Conservation (phyloP, 2,329 filamentous ascomycete genomes). For the Boeremia lycopersici region DNA sequence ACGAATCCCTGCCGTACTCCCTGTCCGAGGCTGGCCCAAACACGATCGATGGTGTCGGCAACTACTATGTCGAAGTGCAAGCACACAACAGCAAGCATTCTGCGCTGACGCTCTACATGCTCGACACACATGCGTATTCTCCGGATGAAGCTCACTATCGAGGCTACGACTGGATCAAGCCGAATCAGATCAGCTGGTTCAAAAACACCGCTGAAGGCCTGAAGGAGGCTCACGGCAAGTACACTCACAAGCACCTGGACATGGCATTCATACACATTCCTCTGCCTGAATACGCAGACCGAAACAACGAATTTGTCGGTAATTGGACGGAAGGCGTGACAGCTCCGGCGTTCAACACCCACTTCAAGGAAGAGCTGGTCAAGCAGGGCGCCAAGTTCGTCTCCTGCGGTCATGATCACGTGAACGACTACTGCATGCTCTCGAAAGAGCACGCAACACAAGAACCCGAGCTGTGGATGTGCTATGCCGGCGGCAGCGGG, state of each 20-base stretch:
- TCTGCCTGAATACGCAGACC: constrained; percentile 80
- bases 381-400: constrained; percentile 86
- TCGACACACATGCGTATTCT: constrained; percentile 91
- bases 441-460: constrained; percentile 52
- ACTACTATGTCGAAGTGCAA: constrained; percentile 91
- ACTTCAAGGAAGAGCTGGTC: constrained; percentile 89
- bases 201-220: constrained; percentile 74
- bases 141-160: constrained; percentile 85
- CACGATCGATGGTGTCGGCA: constrained; percentile 87
- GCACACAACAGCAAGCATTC: constrained; percentile 85
- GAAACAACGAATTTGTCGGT: constrained; percentile 66
- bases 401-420: constrained; percentile 94
- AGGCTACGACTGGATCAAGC: constrained; percentile 98
- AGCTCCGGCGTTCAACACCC: constrained; percentile 85
- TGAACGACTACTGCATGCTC: constrained; percentile 93
- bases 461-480: constrained; percentile 83
- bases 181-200: constrained; percentile 95
- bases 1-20: constrained; percentile 87
- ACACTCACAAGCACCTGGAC: constrained; percentile 91
- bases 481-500: constrained; percentile 88
- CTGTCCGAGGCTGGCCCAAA: constrained; percentile 83
- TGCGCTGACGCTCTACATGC: constrained; percentile 89
- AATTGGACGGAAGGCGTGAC: constrained; percentile 83
- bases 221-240: constrained; percentile 74
- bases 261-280: constrained; percentile 98